Base-by-base conservation (phyloP, 1,284 basidiomycete species). In the Leccinum ponderosum region DNA sequence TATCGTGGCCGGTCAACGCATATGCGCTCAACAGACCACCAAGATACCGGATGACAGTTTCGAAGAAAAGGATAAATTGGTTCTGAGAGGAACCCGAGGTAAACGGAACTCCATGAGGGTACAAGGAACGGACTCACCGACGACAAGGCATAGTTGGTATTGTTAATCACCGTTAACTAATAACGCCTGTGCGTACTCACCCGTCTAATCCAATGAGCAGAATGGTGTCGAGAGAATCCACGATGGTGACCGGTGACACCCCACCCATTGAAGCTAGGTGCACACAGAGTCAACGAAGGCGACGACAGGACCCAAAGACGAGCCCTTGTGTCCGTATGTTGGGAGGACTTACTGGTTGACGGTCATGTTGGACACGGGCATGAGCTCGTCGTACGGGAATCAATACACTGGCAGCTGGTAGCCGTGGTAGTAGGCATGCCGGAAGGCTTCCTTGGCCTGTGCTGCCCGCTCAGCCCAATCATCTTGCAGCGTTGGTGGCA, bases 221-320 rank as follows among this genome's bases (percentile, higher is more conserved):
- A 76, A 98, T 87, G 0, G 95, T 97, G 71, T 97, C 94, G 44
- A 97, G 82, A 2, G 90, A 85, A 69, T 94, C 93, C 63, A 93
- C 82, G 50, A 88, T 81, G 27, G 27, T 27, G 27, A 25, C 25
- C 25, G 2, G 90, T 90, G 1, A 95, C 87, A 15, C 93, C 93
- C 95, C 95, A 97, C 9, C 91, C 87, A 70, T 90, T 90, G 72
- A 90, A 88, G 56, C 89, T 90, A 62, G 31, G 8, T 4, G 25
- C 2, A 53, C 7, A 56, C 4, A 53, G 35, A 14, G 44, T 71
- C 44, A 71, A 52, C 17, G 47, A 53, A 2, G 31, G 17, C 6
- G 17, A 11, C 22, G 6, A 35, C 1, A 25, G 4, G 14, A 17
- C 27, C 9, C n/a, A 47, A 27, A 29, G 39, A 29, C 27, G 12